Conservation (phyloP, 306 rosid species). For the Pyrus betulifolia region DNA sequence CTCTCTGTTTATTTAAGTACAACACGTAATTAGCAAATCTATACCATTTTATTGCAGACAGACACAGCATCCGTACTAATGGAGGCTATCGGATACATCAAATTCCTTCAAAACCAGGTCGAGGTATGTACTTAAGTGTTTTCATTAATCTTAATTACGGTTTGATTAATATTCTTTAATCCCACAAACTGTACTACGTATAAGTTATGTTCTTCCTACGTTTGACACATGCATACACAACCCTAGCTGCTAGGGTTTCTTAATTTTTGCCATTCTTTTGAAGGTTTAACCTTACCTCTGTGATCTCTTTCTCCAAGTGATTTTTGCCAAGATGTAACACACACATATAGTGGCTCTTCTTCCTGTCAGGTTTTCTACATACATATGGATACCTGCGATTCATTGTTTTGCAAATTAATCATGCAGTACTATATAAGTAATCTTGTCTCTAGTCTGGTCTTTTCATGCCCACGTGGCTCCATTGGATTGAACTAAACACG, state of each 20-base stretch:
- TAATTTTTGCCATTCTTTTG: not conserved
- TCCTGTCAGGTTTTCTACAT: not conserved
- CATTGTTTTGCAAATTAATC: not conserved
- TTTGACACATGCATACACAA: not conserved
- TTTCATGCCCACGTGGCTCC: not conserved
- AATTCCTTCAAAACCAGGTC: conserved; percentile 74
- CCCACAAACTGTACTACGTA: not conserved
- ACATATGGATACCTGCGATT: not conserved
- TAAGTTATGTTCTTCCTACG: not conserved
- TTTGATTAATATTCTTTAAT: too few species aligned
- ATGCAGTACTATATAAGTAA: not conserved
- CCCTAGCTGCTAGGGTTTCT: not conserved
- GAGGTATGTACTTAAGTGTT: conserved; percentile 42
- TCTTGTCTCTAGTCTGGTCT: not conserved
- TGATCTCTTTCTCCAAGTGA: not conserved
- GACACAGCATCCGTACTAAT: conserved; percentile 57
- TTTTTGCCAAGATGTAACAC: not conserved
- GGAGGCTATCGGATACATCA: conserved; percentile 46
- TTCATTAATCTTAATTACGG: not conserved
- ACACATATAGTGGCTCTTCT: not conserved
- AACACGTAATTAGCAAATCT: not conserved
- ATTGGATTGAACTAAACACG: not conserved
- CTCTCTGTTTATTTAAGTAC: not conserved
- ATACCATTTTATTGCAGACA: conserved; percentile 43
- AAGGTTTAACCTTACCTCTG: not conserved